These are phyloP conservation scores for Achlya hypogyna DNA, from an alignment of 352 stramenopile species.

Conservation along the genomic window DNA sequence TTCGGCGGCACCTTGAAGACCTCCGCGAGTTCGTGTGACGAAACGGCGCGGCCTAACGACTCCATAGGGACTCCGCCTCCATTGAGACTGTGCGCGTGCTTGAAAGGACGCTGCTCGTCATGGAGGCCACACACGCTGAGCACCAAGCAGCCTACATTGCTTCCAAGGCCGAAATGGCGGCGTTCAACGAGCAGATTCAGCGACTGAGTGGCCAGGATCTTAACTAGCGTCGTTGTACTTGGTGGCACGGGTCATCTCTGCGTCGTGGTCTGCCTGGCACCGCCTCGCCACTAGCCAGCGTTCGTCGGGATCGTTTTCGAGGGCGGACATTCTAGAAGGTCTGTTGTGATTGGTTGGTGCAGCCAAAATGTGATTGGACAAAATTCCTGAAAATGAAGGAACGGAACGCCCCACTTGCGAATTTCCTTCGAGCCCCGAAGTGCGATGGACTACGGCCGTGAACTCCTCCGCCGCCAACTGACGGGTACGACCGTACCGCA, in stretches of 20 bases:
- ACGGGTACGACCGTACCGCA: slow-evolving; percentile 1
- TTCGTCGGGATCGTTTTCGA: too few relatives aligned
- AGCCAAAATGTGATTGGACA: neutral
- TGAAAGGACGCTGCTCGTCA: neutral
- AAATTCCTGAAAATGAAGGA: neutral
- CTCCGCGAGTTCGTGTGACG: neutral
- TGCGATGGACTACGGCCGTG: slow-evolving; percentile 15
- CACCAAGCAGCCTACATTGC: neutral
- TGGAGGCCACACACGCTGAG: slow-evolving; percentile 5
- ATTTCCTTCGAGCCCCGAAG: neutral
- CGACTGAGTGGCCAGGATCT: neutral
- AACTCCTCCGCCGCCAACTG: slow-evolving; percentile 19
- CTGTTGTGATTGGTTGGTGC: neutral
- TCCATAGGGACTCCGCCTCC: neutral
- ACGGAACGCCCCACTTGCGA: neutral
- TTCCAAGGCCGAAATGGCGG: slow-evolving; percentile 1
- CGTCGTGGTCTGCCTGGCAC: too few relatives aligned
- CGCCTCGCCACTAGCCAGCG: too few relatives aligned
- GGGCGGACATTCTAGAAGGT: neutral
- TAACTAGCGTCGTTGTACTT: neutral
- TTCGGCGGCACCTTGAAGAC: neutral
- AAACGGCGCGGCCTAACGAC: neutral
- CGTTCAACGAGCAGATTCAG: slow-evolving; percentile 2
- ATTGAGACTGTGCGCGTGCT: neutral
- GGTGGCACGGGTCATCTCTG: too few relatives aligned